Conservation (phyloP, 768 basidiomycete genomes). For the Lentinula sp. region DNA sequence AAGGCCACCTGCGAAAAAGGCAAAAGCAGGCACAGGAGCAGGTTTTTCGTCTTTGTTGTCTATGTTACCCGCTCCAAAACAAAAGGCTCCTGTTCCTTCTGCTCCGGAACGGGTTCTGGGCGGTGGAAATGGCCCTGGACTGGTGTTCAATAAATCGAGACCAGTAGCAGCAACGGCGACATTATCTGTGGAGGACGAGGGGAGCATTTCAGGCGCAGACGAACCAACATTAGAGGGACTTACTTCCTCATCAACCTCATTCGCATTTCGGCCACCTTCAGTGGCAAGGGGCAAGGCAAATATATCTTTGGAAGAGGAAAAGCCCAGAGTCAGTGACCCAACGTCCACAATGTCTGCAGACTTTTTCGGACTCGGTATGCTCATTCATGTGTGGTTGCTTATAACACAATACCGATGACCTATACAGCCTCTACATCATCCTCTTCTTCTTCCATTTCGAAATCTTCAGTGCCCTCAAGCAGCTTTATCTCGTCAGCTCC, state of each 20-base stretch:
- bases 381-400: background rate
- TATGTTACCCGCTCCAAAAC: conserved; percentile 75
- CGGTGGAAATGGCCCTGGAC: conserved; percentile 51
- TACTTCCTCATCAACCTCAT: conserved; percentile 22
- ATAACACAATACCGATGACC: conserved; percentile 6
- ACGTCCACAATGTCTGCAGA: conserved; percentile 37
- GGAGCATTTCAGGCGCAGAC: background rate
- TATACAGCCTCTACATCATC: conserved; percentile 16
- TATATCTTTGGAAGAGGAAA: conserved; percentile 42
- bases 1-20: conserved; percentile 55
- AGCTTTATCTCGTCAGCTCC: conserved; percentile 4
- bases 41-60: conserved; percentile 60
- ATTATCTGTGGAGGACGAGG: background rate
- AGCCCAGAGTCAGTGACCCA: conserved; percentile 7
- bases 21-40: conserved; percentile 45
- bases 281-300: conserved; percentile 57
- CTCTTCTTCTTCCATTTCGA: conserved; percentile 16
- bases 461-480: conserved; percentile 7
- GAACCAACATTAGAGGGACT: conserved; percentile 15
- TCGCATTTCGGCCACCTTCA: conserved; percentile 54
- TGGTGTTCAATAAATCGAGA: conserved; percentile 47
- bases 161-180: background rate
- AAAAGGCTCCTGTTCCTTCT: conserved; percentile 35
- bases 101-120: conserved; percentile 56
- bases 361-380: conserved; percentile 65